A percentile compares a stretch with the other conserved stretches of the same genome.
phyloP scores from a whole-genome alignment of 2,329 filamentous ascomycete species.

The Rhytidhysteron rufulum region DNA sequence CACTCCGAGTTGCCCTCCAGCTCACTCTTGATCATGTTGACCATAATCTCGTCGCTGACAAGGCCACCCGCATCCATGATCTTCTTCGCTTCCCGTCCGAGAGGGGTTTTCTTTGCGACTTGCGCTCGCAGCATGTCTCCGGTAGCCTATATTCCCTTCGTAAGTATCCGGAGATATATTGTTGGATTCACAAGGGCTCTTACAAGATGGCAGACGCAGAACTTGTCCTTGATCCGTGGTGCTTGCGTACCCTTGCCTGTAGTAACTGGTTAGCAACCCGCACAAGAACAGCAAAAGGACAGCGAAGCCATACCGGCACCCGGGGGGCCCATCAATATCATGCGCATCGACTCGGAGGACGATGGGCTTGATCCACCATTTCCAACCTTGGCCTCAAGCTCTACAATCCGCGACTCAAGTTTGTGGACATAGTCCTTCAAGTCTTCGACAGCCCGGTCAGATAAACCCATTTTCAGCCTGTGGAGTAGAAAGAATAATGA shows the following conservation, averaged over 20 bases:
- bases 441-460: slow-evolving; percentile 73
- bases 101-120: slow-evolving; percentile 92
- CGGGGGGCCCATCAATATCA: slow-evolving; percentile 96
- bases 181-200: slow-evolving; percentile 28
- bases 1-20: slow-evolving; percentile 91
- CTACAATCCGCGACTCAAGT: slow-evolving; percentile 81
- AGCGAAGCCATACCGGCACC: slow-evolving; percentile 69
- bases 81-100: slow-evolving; percentile 97
- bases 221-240: slow-evolving; percentile 97
- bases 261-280: slow-evolving; percentile 18
- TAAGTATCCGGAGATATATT: slow-evolving; percentile 1
- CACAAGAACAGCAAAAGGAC: slow-evolving; percentile 1
- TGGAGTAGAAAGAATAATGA: background rate
- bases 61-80: slow-evolving; percentile 99
- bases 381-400: slow-evolving; percentile 71
- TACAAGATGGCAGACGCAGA: slow-evolving; percentile 95
- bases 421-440: slow-evolving; percentile 79
- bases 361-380: slow-evolving; percentile 31
- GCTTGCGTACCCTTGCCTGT: slow-evolving; percentile 98
- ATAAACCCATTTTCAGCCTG: slow-evolving; percentile 73
- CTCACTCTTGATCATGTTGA: slow-evolving; percentile 99
- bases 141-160: slow-evolving; percentile 66
- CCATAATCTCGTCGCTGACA: slow-evolving; percentile 98
- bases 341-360: slow-evolving; percentile 68
- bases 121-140: slow-evolving; percentile 99